Conservation (phyloP, 2,329 filamentous ascomycete species). For the Xylaria multiplex region DNA sequence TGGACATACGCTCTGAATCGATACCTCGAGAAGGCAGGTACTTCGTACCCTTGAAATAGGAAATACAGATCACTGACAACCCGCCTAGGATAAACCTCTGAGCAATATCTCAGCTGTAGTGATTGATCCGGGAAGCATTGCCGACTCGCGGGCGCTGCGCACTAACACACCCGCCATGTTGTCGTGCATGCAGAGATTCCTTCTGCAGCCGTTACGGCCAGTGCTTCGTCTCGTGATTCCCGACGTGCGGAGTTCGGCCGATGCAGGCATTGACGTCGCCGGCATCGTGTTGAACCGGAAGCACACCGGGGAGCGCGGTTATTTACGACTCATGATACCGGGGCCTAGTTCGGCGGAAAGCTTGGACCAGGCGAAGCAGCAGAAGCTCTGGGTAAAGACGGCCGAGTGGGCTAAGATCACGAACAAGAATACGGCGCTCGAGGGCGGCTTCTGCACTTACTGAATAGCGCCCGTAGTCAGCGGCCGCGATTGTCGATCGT, state of each 20-base stretch:
- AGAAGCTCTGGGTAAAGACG: constrained; percentile 42
- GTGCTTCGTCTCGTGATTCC: constrained; percentile 48
- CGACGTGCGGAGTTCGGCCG: constrained; percentile 45
- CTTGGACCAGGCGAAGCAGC: constrained; percentile 39
- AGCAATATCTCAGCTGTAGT: constrained; percentile 46
- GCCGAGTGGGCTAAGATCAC: constrained; percentile 42
- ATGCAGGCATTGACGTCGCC: constrained; percentile 45
- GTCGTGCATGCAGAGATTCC: constrained; percentile 42
- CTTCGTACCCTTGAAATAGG: not conserved
- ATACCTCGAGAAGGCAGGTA: constrained; percentile 43
- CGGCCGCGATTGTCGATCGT: not conserved
- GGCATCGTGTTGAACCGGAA: constrained; percentile 40
- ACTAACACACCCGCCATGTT: constrained; percentile 48
- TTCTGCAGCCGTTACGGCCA: constrained; percentile 42
- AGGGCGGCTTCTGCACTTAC: not conserved
- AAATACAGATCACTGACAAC: not conserved
- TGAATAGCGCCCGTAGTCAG: not conserved
- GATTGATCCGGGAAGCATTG: constrained; percentile 48
- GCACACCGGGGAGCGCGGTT: constrained; percentile 49
- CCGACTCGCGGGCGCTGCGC: constrained; percentile 52
- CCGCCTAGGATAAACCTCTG: constrained; percentile 40
- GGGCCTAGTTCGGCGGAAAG: constrained; percentile 40
- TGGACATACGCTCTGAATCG: constrained; percentile 55
- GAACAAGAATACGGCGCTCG: constrained; percentile 35
- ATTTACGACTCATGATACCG: constrained; percentile 41